A percentile compares a stretch with the other conserved stretches of the same genome.
Evolutionary conservation across 2,329 filamentous ascomycete species (phyloP).

Genomic region (Elsinoe fawcettii): DNA sequence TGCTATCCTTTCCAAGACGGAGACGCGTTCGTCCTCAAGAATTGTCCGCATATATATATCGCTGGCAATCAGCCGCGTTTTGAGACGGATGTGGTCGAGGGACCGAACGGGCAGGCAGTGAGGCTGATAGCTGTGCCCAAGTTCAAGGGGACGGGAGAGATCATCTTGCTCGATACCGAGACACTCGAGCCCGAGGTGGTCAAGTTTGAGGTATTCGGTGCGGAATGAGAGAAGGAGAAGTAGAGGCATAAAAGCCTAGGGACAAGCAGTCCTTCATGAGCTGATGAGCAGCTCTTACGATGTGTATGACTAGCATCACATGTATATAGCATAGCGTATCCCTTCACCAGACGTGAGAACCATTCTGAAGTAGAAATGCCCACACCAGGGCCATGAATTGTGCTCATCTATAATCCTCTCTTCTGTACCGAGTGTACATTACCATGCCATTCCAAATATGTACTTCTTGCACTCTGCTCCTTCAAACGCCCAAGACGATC

Average conservation of each 20-base stretch:
- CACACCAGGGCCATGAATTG: neutral
- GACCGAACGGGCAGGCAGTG: conserved; percentile 55
- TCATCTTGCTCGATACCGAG: conserved; percentile 79
- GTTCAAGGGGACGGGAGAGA: conserved; percentile 68
- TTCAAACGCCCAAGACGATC: conserved; percentile 1
- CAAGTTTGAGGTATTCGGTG: conserved; percentile 42
- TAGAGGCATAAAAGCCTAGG: neutral
- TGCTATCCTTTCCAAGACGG: conserved; percentile 93
- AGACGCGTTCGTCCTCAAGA: conserved; percentile 79
- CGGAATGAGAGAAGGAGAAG: neutral
- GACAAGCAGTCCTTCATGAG: neutral
- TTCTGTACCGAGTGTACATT: neutral
- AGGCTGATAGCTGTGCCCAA: conserved; percentile 75
- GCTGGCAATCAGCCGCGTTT: conserved; percentile 54
- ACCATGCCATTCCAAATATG: neutral
- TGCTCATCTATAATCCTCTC: neutral
- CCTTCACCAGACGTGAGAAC: neutral
- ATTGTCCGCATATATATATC: conserved; percentile 86
- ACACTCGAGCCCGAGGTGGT: conserved; percentile 71
- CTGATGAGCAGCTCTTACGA: neutral
- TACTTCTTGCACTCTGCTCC: neutral
- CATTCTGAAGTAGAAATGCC: neutral
- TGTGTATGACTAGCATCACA: neutral
- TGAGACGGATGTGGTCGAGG: conserved; percentile 52
- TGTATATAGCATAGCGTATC: neutral